Percentiles rank a stretch among this genome's conserved stretches.
Conservation (phyloP, 208 protist genomes). For the Crithidia thermophila region DNA sequence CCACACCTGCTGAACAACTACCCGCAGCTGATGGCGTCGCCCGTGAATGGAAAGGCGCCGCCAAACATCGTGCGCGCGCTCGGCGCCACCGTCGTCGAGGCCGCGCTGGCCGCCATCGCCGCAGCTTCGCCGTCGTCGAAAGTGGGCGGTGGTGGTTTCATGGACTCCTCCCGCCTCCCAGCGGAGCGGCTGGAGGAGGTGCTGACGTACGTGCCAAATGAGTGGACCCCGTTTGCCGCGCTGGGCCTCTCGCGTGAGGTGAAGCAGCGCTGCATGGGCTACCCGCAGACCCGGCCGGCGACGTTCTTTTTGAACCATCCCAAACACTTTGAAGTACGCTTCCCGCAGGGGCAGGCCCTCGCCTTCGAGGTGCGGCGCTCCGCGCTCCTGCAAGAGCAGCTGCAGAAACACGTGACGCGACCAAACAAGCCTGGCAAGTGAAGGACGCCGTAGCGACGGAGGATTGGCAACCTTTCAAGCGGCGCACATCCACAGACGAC, state of each 20-base stretch:
- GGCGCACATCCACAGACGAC: too few relatives aligned
- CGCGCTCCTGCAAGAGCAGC: constrained; percentile 39
- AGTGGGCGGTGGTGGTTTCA: constrained; percentile 11
- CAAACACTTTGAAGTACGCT: constrained; percentile 67
- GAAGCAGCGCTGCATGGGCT: constrained; percentile 64
- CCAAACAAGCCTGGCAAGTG: too few relatives aligned
- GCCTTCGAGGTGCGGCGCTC: constrained; percentile 63
- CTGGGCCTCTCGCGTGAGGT: constrained; percentile 56
- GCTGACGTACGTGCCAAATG: constrained; percentile 70
- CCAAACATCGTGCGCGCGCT: neutral
- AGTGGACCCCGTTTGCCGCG: constrained; percentile 41
- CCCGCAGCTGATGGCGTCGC: neutral
- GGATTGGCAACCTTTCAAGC: too few relatives aligned
- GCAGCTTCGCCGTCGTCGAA: neutral
- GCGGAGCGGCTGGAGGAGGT: constrained; percentile 47
- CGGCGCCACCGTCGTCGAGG: neutral
- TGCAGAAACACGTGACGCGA: neutral
- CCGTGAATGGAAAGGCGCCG: neutral
- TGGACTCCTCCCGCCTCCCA: neutral
- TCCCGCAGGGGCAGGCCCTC: constrained; percentile 17
- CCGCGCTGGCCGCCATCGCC: neutral
- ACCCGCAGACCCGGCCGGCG: constrained; percentile 32
- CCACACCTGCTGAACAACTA: neutral
- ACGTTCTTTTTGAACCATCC: constrained; percentile 61
- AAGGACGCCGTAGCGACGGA: neutral